phyloP scores from a whole-genome alignment of 1,139 yeast genomes.

The Nakaseomyces uthaithaninus region DNA sequence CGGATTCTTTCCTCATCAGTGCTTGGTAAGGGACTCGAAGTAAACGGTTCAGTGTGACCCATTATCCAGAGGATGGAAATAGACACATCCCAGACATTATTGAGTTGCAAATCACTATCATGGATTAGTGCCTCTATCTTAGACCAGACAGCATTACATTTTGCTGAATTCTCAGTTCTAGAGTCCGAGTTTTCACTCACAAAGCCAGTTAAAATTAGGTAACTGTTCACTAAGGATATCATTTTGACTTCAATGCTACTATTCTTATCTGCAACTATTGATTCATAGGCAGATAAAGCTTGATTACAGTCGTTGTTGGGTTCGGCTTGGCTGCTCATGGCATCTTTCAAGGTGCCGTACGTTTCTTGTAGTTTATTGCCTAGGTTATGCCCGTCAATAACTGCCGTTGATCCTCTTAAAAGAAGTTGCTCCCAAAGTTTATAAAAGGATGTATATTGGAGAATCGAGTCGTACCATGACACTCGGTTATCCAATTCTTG shows the following conservation, averaged over 20 bases:
- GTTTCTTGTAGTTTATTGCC: not conserved
- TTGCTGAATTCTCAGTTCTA: conserved; percentile 10
- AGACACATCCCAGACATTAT: conserved; percentile 26
- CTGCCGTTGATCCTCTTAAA: conserved; percentile 5
- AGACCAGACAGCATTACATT: conserved; percentile 18
- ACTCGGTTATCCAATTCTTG: conserved; percentile 10
- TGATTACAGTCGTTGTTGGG: not conserved
- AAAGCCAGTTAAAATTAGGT: conserved; percentile 11
- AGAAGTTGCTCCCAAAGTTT: conserved; percentile 21
- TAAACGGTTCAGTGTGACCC: conserved; percentile 29
- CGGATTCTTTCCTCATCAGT: conserved; percentile 18
- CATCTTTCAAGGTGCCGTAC: not conserved
- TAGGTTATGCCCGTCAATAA: not conserved
- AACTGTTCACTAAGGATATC: conserved; percentile 22
- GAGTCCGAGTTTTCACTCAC: conserved; percentile 13
- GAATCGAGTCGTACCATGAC: conserved; percentile 17
- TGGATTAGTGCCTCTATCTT: conserved; percentile 14
- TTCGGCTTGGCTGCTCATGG: not conserved
- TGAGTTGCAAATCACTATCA: conserved; percentile 16
- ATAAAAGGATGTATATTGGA: conserved; percentile 21
- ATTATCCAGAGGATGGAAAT: conserved; percentile 25
- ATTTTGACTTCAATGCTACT: conserved; percentile 18
- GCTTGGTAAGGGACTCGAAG: conserved; percentile 24
- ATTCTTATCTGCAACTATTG: not conserved
- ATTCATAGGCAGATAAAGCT: not conserved